Percentiles rank a stretch among this genome's conserved stretches.
Evolutionary conservation across 1,284 basidiomycete species (phyloP).

Genomic region (Fomitopsis palustris): DNA sequence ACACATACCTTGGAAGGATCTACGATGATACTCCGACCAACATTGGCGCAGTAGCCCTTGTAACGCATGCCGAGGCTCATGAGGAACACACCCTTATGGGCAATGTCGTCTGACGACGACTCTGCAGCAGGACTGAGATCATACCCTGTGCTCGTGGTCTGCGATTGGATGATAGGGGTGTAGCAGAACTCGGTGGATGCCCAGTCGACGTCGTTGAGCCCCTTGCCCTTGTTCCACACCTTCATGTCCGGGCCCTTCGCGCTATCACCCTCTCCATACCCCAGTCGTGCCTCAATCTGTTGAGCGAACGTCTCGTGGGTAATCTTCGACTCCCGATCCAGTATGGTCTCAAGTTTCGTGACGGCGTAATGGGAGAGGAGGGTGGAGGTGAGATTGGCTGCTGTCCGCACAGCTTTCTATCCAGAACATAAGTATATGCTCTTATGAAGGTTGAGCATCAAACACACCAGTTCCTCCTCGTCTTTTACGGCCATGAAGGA

Average conservation of each 20-base stretch:
- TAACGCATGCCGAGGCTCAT: constrained; percentile 90
- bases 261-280: constrained; percentile 73
- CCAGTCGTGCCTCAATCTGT: constrained; percentile 84
- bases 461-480: constrained; percentile 81
- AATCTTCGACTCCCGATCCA: constrained; percentile 90
- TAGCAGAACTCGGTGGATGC: constrained; percentile 90
- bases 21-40: constrained; percentile 92
- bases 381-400: constrained; percentile 82
- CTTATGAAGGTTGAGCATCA: not conserved
- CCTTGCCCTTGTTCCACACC: constrained; percentile 80
- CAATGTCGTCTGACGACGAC: constrained; percentile 80
- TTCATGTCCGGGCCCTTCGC: constrained; percentile 86
- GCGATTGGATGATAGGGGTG: constrained; percentile 93
- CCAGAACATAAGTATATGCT: not conserved
- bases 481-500: constrained; percentile 87
- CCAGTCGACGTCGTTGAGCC: constrained; percentile 82
- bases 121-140: constrained; percentile 87
- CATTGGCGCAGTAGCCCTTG: constrained; percentile 89
- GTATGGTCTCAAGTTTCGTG: constrained; percentile 84
- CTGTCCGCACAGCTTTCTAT: constrained; percentile 75
- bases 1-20: constrained; percentile 82
- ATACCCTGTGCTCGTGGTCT: constrained; percentile 77
- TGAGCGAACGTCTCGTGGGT: constrained; percentile 84
- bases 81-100: constrained; percentile 89
- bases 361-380: constrained; percentile 86